Evolutionary conservation across 106 monocot genomes (phyloP), one percentile per base, ranked within the genome.

Genomic region (Allium cepa): DNA sequence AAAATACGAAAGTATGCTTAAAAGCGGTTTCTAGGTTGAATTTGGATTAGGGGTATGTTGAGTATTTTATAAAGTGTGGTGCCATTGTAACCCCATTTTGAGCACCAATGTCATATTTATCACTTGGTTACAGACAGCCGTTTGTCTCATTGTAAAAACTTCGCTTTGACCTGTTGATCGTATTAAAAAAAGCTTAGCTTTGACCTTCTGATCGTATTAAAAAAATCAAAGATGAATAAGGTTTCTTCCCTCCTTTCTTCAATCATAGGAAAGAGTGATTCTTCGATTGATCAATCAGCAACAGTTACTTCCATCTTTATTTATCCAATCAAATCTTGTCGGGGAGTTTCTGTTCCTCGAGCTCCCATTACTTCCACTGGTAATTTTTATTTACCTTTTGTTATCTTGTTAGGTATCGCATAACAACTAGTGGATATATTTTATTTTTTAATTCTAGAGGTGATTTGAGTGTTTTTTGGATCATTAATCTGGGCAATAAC

Each of bases 251-350:
- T 69, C 45, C 9, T 69, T 12, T 69, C 68, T 17, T 69, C 68
- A 10, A 69, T 69, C 53, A 8, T 69, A 10, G 56, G 68, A 53
- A 11, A 46, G 3, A 1, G 56, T 18, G 56, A 56, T 11, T 26
- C 36, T 45, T n/a, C 68, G 15, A 36, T n/a, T 46, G 45, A 22
- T 26, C 62, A 53, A 15, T 73, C 67, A 12, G 96, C 89, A 17
- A 77, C 65, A 1, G 89, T 99, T n/a, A 51, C 82, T 17, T 76
- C 80, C 63, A 89, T 99, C 78, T 80, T 87, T 72, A 60, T 99
- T 48, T 99, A 99, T 75, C 97, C 97, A 11, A 81, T 99, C 74
- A 99, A 99, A 63, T 86, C 92, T 8, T 99, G 97, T 69, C 72
- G 92, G 17, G 97, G 89, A 1, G 87, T 99, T 60, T 87, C 92